phyloP scores from a whole-genome alignment of 192 early-diverging fungal genomes.

The Chytriomyces hyalinus region DNA sequence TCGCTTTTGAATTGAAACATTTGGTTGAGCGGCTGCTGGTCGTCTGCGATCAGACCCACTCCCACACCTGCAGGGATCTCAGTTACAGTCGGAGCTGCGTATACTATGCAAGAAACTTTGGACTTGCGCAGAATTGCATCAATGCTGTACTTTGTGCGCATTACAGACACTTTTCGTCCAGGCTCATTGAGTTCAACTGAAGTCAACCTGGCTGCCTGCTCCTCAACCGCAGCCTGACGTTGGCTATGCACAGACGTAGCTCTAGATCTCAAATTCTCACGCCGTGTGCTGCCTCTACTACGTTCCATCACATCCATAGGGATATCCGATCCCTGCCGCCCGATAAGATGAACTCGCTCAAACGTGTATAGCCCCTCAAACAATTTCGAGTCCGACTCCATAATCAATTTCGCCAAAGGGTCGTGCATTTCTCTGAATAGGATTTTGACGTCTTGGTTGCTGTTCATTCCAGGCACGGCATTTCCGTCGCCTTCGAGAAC shows the following conservation, averaged over 20 bases:
- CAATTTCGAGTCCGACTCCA: constrained; percentile 33
- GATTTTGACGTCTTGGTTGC: constrained; percentile 19
- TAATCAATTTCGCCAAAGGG: constrained; percentile 30
- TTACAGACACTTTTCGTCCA: background rate
- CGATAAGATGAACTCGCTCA: constrained; percentile 45
- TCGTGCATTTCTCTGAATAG: constrained; percentile 46
- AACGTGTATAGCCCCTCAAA: constrained; percentile 46
- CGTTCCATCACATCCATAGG: background rate
- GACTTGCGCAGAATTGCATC: constrained; percentile 23
- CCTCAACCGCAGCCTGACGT: background rate
- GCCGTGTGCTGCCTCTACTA: background rate
- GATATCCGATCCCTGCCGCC: background rate
- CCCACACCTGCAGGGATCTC: background rate
- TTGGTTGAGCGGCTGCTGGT: background rate
- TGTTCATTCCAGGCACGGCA: background rate
- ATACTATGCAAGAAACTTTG: constrained; percentile 1
- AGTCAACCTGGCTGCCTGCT: background rate
- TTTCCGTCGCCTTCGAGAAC: constrained; percentile 40
- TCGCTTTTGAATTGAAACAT: constrained; percentile 13
- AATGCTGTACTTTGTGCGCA: constrained; percentile 34
- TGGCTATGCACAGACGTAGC: background rate
- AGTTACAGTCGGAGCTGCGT: background rate
- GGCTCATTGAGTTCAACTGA: constrained; percentile 14
- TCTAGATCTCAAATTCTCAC: background rate
- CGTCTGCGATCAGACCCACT: background rate